These are phyloP conservation scores for Ilex asprella DNA, from an alignment of 257 asterid species.

Conservation along the genomic window DNA sequence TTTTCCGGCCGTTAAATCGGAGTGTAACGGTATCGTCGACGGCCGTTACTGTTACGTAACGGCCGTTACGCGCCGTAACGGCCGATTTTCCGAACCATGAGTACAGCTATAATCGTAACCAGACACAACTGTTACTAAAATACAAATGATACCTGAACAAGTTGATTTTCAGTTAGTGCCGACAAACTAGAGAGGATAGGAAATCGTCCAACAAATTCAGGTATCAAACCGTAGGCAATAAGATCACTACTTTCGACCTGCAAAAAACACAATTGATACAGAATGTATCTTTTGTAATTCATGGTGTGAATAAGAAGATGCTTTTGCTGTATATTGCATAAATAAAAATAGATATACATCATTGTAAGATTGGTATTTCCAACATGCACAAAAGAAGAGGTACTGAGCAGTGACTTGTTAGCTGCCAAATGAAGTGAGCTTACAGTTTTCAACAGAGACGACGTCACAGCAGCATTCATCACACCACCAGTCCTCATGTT, in stretches of 20 bases:
- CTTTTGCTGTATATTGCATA: background rate
- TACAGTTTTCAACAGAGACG: constrained; percentile 86
- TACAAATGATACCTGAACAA: constrained; percentile 66
- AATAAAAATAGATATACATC: too few relatives aligned
- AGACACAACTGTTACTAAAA: too few relatives aligned
- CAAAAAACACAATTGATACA: background rate
- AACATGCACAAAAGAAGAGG: background rate
- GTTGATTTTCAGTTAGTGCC: constrained; percentile 96
- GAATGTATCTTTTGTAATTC: background rate
- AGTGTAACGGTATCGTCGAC: too few relatives aligned
- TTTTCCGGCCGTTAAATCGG: too few relatives aligned
- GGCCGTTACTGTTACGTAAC: too few relatives aligned
- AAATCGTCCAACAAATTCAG: constrained; percentile 97
- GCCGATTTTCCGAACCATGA: too few relatives aligned
- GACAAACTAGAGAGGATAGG: constrained; percentile 89
- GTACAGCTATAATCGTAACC: too few relatives aligned
- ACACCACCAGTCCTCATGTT: constrained; percentile 84
- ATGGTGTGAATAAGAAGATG: background rate
- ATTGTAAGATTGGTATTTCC: too few relatives aligned
- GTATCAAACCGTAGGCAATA: constrained; percentile 93
- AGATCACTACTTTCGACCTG: constrained; percentile 99
- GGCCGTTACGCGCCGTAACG: too few relatives aligned
- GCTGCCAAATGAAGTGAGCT: constrained; percentile 14
- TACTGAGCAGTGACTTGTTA: background rate
- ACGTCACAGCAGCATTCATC: constrained; percentile 75